These are phyloP conservation scores for Parvularia atlantis DNA, from an alignment of 78 protist species.

Conservation along the genomic window DNA sequence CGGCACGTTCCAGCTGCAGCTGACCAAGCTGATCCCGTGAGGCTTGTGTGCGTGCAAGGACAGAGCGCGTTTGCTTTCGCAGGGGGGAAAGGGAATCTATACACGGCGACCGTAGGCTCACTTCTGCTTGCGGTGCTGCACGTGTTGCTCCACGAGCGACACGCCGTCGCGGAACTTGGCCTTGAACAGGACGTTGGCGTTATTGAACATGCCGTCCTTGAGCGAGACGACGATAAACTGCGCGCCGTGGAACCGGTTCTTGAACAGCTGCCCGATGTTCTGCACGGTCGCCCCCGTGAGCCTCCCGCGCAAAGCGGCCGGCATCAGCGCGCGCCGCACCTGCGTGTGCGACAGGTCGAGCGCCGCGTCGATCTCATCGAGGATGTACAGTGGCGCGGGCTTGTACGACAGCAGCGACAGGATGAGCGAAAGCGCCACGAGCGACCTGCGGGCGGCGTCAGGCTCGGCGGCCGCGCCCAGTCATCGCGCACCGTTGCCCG, in stretches of 20 bases:
- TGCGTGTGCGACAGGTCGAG: constrained; percentile 97
- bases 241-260: constrained; percentile 51
- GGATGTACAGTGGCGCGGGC: constrained; percentile 99
- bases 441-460: constrained; percentile 37
- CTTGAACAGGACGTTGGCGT: constrained; percentile 91
- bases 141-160: constrained; percentile 45
- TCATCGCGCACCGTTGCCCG: constrained; percentile 71
- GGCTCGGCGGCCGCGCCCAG: not conserved
- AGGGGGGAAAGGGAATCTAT: too few species aligned
- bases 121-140: too few species aligned
- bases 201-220: constrained; percentile 83
- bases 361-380: constrained; percentile 99
- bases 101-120: too few species aligned
- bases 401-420: constrained; percentile 91
- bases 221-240: constrained; percentile 89
- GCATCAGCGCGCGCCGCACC: constrained; percentile 56
- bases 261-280: constrained; percentile 78
- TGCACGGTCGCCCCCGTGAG: too few species aligned
- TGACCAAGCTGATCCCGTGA: too few species aligned
- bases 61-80: too few species aligned
- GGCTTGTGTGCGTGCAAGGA: too few species aligned
- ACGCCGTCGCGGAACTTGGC: constrained; percentile 75
- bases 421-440: constrained; percentile 95
- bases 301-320: not conserved
- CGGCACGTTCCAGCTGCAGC: too few species aligned